Evolutionary conservation across 495 filamentous ascomycete species (phyloP).

Genomic region (Penicillium pulvis): DNA sequence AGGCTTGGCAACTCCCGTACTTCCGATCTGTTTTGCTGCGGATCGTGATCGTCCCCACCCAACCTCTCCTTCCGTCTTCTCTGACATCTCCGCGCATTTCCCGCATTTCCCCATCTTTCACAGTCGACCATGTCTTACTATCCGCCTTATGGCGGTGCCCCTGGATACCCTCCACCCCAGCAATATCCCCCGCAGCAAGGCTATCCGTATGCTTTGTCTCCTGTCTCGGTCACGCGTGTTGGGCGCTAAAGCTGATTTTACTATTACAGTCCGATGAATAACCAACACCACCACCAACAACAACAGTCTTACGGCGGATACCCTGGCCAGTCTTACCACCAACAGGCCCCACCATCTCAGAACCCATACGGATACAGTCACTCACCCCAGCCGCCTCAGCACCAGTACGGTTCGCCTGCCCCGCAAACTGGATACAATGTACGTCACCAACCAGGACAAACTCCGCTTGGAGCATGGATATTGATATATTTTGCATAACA

Average conservation of each 20-base stretch:
- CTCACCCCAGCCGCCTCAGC: constrained; percentile 42
- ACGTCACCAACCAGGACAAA: constrained; percentile 15
- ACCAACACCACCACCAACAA: constrained; percentile 39
- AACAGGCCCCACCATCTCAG: constrained; percentile 38
- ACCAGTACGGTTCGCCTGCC: constrained; percentile 42
- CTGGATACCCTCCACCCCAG: constrained; percentile 54
- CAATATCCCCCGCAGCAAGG: constrained; percentile 38
- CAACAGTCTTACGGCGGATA: constrained; percentile 47
- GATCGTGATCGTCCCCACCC: constrained; percentile 23
- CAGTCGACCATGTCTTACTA: constrained; percentile 52
- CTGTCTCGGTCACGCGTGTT: constrained; percentile 2
- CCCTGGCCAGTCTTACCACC: constrained; percentile 50
- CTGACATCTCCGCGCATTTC: constrained; percentile 7
- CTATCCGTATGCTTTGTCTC: constrained; percentile 39
- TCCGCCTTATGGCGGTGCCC: constrained; percentile 47
- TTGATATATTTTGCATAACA: constrained; percentile 15
- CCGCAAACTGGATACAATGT: constrained; percentile 49
- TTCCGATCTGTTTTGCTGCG: constrained; percentile 26
- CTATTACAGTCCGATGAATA: constrained; percentile 34
- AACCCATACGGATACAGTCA: constrained; percentile 52
- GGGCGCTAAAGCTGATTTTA: constrained; percentile 10
- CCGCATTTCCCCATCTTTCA: constrained; percentile 2
- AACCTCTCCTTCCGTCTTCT: constrained; percentile 8
- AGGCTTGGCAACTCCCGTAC: constrained; percentile 25
- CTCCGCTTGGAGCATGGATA: not conserved